phyloP scores from a whole-genome alignment of 2,329 filamentous ascomycete genomes.

The Apiospora kogelbergensis region DNA sequence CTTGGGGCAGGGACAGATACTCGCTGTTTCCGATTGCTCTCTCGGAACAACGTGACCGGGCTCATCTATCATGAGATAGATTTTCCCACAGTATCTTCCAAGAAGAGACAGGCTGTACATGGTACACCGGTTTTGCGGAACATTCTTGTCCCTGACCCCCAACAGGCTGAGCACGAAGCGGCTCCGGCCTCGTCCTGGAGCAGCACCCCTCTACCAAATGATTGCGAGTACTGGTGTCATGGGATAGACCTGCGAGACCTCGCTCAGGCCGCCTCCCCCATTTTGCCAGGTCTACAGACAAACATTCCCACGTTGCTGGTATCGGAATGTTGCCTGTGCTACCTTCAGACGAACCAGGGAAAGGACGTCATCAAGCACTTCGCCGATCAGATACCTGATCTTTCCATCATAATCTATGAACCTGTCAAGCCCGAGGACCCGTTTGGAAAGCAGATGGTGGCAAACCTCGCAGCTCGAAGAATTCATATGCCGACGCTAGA shows the following conservation, averaged over 20 bases:
- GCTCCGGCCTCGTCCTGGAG: slow-evolving; percentile 37
- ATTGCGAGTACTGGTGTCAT: slow-evolving; percentile 55
- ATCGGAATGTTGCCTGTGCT: slow-evolving; percentile 95
- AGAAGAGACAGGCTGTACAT: slow-evolving; percentile 60
- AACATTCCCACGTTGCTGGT: slow-evolving; percentile 78
- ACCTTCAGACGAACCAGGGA: slow-evolving; percentile 69
- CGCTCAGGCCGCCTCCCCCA: slow-evolving; percentile 19
- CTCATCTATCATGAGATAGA: slow-evolving; percentile 91
- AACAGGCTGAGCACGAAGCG: slow-evolving; percentile 24
- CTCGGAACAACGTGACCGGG: slow-evolving; percentile 35
- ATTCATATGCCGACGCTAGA: slow-evolving; percentile 84
- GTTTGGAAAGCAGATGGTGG: slow-evolving; percentile 90
- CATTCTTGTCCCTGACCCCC: slow-evolving; percentile 4
- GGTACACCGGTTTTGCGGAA: slow-evolving; percentile 40
- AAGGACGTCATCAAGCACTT: slow-evolving; percentile 66
- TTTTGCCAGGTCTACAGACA: slow-evolving; percentile 47
- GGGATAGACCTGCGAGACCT: slow-evolving; percentile 71
- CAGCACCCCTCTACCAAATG: slow-evolving; percentile 34
- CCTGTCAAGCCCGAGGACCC: slow-evolving; percentile 80
- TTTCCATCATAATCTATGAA: slow-evolving; percentile 79
- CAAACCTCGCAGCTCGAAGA: slow-evolving; percentile 78
- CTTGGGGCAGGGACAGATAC: slow-evolving; percentile 95
- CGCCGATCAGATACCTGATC: slow-evolving; percentile 44
- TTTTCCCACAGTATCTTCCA: slow-evolving; percentile 71
- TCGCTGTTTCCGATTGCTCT: slow-evolving; percentile 73